phyloP scores from a whole-genome alignment of 2,329 filamentous ascomycete genomes.

The Orbilia javanica region DNA sequence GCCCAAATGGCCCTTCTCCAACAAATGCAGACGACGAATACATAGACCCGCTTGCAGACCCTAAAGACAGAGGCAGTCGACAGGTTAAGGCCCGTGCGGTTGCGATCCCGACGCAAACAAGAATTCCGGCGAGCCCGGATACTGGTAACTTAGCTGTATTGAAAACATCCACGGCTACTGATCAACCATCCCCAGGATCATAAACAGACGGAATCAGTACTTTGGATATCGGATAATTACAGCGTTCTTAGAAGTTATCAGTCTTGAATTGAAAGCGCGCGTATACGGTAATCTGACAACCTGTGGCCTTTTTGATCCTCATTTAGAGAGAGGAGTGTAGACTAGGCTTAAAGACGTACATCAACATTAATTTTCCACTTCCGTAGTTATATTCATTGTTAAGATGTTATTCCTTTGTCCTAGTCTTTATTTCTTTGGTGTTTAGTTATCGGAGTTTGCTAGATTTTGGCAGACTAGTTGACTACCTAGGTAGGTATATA shows the following conservation, averaged over 20 bases:
- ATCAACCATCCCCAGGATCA: not conserved
- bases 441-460: too few relatives aligned
- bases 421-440: too few relatives aligned
- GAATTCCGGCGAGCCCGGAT: not conserved
- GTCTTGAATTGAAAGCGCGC: not conserved
- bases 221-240: too few relatives aligned
- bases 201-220: not conserved
- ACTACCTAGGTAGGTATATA: too few relatives aligned
- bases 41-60: not conserved
- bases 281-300: too few relatives aligned
- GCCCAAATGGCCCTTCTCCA: not conserved
- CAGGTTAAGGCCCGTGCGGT: not conserved
- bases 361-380: too few relatives aligned
- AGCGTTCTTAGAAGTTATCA: not conserved
- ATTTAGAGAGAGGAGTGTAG: too few relatives aligned
- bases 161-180: not conserved
- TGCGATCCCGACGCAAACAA: not conserved
- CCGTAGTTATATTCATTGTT: too few relatives aligned
- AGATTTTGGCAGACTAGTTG: too few relatives aligned
- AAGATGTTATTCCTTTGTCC: too few relatives aligned
- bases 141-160: not conserved
- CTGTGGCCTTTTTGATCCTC: too few relatives aligned
- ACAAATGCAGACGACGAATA: not conserved
- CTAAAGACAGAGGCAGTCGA: not conserved
- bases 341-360: too few relatives aligned